Conservation (phyloP, 2,329 filamentous ascomycete species). For the Diaporthe batatas region DNA sequence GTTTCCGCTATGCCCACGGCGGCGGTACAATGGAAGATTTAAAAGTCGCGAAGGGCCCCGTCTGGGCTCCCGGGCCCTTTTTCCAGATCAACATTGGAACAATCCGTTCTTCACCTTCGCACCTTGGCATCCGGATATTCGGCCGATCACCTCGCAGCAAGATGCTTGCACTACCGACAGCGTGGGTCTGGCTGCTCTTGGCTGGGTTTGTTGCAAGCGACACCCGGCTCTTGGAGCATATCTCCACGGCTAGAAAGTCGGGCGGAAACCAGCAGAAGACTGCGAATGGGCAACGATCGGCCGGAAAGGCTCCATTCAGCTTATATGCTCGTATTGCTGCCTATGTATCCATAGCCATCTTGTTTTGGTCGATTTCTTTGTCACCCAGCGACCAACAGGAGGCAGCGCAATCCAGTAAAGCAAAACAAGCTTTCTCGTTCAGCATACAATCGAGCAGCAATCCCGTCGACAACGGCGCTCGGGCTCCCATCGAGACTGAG, state of each 20-base stretch:
- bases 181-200: constrained; percentile 32
- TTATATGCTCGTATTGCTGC: constrained; percentile 21
- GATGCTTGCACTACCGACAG: constrained; percentile 29
- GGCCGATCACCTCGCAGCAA: background rate
- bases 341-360: constrained; percentile 26
- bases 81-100: background rate
- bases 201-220: constrained; percentile 33
- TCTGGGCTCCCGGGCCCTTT: background rate
- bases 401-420: background rate
- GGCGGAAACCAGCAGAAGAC: background rate
- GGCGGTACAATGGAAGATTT: background rate
- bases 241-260: background rate
- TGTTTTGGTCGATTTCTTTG: constrained; percentile 25
- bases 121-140: background rate
- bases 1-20: constrained; percentile 7
- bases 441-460: background rate
- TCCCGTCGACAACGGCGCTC: background rate
- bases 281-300: background rate
- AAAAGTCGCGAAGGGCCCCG: background rate
- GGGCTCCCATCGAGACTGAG: background rate
- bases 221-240: background rate
- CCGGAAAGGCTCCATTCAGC: background rate
- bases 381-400: background rate
- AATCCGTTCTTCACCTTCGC: background rate
- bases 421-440: background rate